Conservation (phyloP, 345 rosid genomes). For the Ceriops tagal region DNA sequence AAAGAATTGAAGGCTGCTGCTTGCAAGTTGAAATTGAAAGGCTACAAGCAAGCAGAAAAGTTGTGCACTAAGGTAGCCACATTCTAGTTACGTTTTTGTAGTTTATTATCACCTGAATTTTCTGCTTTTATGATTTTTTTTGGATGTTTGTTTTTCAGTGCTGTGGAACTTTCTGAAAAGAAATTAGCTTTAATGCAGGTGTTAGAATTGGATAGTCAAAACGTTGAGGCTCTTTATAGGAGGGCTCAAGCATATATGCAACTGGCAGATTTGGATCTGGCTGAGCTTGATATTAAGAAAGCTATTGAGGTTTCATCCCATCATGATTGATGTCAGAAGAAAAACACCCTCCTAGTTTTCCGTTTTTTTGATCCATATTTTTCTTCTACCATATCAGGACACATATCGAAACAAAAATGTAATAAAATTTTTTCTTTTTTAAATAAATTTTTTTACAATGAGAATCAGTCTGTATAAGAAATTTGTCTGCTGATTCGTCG, state of each 20-base stretch:
- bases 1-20: conserved; percentile 88
- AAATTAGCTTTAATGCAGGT: conserved; percentile 35
- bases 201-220: conserved; percentile 55
- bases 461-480: too few relatives aligned
- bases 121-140: not conserved
- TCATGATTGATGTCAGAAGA: not conserved
- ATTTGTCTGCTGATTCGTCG: too few relatives aligned
- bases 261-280: conserved; percentile 66
- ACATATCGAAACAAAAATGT: not conserved
- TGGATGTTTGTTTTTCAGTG: too few relatives aligned
- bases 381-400: not conserved
- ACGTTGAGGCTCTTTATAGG: conserved; percentile 76
- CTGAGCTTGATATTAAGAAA: conserved; percentile 74
- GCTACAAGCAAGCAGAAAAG: conserved; percentile 73
- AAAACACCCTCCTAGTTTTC: not conserved
- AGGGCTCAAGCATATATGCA: conserved; percentile 76
- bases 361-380: not conserved
- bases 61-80: conserved; percentile 59
- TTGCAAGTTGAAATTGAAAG: conserved; percentile 75
- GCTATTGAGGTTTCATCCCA: conserved; percentile 46
- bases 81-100: not conserved
- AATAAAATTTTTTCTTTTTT: too few relatives aligned
- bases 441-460: too few relatives aligned
- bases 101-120: not conserved
- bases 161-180: too few relatives aligned